Conservation (phyloP, 768 basidiomycete genomes). For the Suillus lakei region DNA sequence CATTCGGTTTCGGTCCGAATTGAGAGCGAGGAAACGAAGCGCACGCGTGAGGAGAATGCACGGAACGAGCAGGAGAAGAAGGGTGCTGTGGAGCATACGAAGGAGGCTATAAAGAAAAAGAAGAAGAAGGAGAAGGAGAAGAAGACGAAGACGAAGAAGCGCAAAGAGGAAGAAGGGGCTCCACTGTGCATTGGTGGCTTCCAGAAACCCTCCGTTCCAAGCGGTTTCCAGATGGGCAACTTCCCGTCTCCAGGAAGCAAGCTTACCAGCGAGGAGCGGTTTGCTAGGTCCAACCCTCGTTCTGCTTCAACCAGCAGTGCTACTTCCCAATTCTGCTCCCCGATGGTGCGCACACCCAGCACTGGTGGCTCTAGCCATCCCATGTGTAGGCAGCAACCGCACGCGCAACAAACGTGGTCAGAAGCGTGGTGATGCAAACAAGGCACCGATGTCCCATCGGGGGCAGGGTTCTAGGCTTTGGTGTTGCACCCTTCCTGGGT, state of each 20-base stretch:
- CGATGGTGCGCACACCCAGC: slow-evolving; percentile 73
- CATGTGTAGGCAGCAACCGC: slow-evolving; percentile 50
- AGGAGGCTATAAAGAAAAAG: slow-evolving; percentile 41
- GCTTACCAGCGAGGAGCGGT: slow-evolving; percentile 75
- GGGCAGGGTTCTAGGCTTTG: slow-evolving; percentile 42
- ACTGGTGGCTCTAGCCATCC: slow-evolving; percentile 61
- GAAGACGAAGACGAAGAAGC: no score
- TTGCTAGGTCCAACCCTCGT: slow-evolving; percentile 47
- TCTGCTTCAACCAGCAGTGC: slow-evolving; percentile 59
- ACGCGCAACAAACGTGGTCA: slow-evolving; percentile 86
- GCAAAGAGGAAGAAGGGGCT: slow-evolving; percentile 49
- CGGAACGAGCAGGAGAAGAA: slow-evolving; percentile 44
- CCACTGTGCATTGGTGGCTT: slow-evolving; percentile 45
- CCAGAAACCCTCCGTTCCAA: slow-evolving; percentile 34
- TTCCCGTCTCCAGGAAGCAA: slow-evolving; percentile 60
- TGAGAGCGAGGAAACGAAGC: slow-evolving; percentile 64
- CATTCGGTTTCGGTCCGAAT: slow-evolving; percentile 59
- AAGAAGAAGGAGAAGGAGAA: no score
- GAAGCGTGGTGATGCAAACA: no score
- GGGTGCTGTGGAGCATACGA: slow-evolving; percentile 41
- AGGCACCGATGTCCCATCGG: slow-evolving; percentile 41
- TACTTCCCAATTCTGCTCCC: slow-evolving; percentile 53
- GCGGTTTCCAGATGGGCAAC: slow-evolving; percentile 67
- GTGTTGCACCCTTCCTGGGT: slow-evolving; percentile 33
- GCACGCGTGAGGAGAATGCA: slow-evolving; percentile 51